Evolutionary conservation across 2,329 filamentous ascomycete species (phyloP), one percentile per base, ranked within the genome.

Genomic region (Trichoderma semiorbis): DNA sequence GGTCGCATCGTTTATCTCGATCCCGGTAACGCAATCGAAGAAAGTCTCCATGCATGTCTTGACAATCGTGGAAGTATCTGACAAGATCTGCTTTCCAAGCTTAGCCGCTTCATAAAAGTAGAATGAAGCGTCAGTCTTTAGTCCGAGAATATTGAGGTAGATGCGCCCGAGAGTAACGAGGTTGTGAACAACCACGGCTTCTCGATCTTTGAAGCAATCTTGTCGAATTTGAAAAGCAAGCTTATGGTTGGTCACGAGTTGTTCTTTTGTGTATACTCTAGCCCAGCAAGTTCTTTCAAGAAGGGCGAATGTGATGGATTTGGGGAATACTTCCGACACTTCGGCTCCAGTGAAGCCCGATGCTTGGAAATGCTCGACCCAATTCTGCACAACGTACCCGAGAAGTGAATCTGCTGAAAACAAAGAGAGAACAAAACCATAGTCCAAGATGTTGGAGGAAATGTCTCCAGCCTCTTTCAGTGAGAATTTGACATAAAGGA

Each of bases 31-130:
- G 14, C 43, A 65, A 5, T 65, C 26, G 3, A 65, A 30, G 62
- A 65, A 50, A 18, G 30, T 18, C 6, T 47, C 28, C 0, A 79
- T 78, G 75, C 82, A 83, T 4, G 78, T 74, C 1, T 81, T 71
- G 1, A 83, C 80, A 3, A 83, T 71, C 1, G 74, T 75, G 68
- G 77, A 79, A 21, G 76, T 79, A 58, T 77, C 76, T 24, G 80
- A 80, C 5, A 83, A 68, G 5, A 83, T 71, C 0, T 71, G 18
- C 68, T 79, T 78, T 0, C 81, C 80, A 0, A 82, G 43, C 12
- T 75, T 76, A 5, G 77, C 78, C 10, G 81, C 81, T 8, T 78
- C 77, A 73, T 83, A 83, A 61, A 81, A 82, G 73, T 77, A 81
- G 32, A 77, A 77, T 2, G 81, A 77, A 4, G 78, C 79, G 4